Conservation (phyloP, 202 grass and related monocot genomes). For the Eragrostis tef region DNA sequence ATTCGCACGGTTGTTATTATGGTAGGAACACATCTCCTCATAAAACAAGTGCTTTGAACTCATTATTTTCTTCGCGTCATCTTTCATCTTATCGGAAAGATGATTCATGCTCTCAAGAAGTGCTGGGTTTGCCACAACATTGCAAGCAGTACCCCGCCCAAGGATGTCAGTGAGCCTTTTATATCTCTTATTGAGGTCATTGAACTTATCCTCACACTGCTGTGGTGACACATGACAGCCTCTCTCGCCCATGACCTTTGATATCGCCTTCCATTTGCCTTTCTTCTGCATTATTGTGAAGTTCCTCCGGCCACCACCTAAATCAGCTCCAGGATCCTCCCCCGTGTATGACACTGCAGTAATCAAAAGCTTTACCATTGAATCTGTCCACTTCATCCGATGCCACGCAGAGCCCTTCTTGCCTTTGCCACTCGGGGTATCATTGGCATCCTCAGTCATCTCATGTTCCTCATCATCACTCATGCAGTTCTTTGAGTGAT, state of each 20-base stretch:
- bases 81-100: conserved; percentile 83
- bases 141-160: conserved; percentile 73
- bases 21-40: conserved; percentile 95
- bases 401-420: conserved; percentile 68
- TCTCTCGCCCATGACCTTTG: conserved; percentile 77
- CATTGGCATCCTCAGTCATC: conserved; percentile 53
- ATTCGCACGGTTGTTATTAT: conserved; percentile 76
- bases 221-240: conserved; percentile 84
- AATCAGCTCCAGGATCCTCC: conserved; percentile 69
- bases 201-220: conserved; percentile 94
- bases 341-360: conserved; percentile 77
- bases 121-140: conserved; percentile 67
- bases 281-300: conserved; percentile 81
- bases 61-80: conserved; percentile 81
- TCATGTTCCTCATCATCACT: conserved; percentile 66
- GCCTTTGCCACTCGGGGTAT: conserved; percentile 58
- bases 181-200: conserved; percentile 92
- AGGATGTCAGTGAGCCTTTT: conserved; percentile 88
- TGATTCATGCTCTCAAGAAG: conserved; percentile 73
- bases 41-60: conserved; percentile 91
- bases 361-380: conserved; percentile 86
- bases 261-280: conserved; percentile 93
- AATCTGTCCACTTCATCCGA: conserved; percentile 92
- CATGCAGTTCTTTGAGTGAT: conserved; percentile 29
- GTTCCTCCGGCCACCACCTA: conserved; percentile 54